Evolutionary conservation across 2,329 filamentous ascomycete genomes (phyloP).

Genomic region (Nothomitra cinnamomea): DNA sequence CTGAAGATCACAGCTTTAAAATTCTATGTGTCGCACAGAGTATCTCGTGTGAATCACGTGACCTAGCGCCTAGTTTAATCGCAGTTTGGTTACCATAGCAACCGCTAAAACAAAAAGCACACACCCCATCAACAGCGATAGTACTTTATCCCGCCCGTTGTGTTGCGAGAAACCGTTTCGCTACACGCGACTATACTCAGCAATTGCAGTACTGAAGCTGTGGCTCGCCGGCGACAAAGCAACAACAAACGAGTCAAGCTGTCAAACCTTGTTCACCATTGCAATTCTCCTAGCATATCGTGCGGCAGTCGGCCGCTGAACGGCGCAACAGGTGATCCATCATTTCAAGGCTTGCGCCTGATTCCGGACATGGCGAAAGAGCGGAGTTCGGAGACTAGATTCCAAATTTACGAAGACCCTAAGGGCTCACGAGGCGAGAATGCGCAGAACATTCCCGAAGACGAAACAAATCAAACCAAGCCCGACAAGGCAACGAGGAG

Average conservation of each 20-base stretch:
- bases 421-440: not conserved
- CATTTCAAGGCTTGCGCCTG: not conserved
- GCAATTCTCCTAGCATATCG: not conserved
- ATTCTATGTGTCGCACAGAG: too few species aligned
- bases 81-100: not conserved
- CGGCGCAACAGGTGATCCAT: not conserved
- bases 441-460: not conserved
- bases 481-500: not conserved
- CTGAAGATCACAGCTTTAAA: too few species aligned
- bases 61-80: not conserved
- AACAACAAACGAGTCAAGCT: not conserved
- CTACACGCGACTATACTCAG: not conserved
- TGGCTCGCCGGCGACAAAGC: not conserved
- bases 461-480: not conserved
- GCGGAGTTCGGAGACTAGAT: not conserved
- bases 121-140: not conserved
- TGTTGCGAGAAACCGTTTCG: not conserved
- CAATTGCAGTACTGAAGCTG: too few species aligned
- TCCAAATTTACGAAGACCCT: not conserved
- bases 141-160: not conserved
- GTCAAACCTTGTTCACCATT: not conserved
- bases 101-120: not conserved
- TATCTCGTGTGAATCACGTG: not conserved
- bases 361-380: not conserved
- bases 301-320: constrained; percentile 1